phyloP scores from a whole-genome alignment of 2,329 filamentous ascomycete genomes.

The Lasiodiplodia gonubiensis region DNA sequence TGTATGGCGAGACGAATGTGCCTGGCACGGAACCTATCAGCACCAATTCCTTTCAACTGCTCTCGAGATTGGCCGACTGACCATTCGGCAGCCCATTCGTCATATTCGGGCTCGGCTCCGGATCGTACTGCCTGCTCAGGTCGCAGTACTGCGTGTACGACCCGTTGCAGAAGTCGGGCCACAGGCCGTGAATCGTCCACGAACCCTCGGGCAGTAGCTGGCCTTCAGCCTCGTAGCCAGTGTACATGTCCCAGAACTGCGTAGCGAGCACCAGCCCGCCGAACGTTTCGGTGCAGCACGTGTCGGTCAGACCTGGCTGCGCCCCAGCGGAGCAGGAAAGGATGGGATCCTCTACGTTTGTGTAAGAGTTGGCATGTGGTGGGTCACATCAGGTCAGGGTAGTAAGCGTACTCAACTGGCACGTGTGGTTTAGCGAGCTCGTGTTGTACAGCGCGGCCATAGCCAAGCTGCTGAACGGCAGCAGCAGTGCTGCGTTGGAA shows the following conservation, averaged over 20 bases:
- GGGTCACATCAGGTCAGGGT: background rate
- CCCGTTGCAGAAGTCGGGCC: conserved; percentile 61
- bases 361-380: background rate
- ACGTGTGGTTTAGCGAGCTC: conserved; percentile 63
- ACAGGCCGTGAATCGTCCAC: conserved; percentile 67
- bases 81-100: conserved; percentile 63
- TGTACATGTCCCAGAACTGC: conserved; percentile 70
- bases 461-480: conserved; percentile 33
- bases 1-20: conserved; percentile 62
- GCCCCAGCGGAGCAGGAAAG: conserved; percentile 42
- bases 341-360: conserved; percentile 27
- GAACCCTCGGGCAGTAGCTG: conserved; percentile 63
- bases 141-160: conserved; percentile 73
- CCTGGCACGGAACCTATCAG: conserved; percentile 31
- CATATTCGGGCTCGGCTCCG: conserved; percentile 65
- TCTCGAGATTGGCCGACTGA: conserved; percentile 34
- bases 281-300: conserved; percentile 69
- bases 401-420: conserved; percentile 52
- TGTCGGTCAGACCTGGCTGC: conserved; percentile 54
- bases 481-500: background rate
- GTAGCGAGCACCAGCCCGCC: conserved; percentile 67
- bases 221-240: conserved; percentile 62
- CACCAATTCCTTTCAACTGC: background rate
- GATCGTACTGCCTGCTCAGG: conserved; percentile 68
- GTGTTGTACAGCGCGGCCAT: conserved; percentile 54